These are phyloP conservation scores for Tricholoma terreum DNA, from an alignment of 768 basidiomycete genomes.

Conservation along the genomic window DNA sequence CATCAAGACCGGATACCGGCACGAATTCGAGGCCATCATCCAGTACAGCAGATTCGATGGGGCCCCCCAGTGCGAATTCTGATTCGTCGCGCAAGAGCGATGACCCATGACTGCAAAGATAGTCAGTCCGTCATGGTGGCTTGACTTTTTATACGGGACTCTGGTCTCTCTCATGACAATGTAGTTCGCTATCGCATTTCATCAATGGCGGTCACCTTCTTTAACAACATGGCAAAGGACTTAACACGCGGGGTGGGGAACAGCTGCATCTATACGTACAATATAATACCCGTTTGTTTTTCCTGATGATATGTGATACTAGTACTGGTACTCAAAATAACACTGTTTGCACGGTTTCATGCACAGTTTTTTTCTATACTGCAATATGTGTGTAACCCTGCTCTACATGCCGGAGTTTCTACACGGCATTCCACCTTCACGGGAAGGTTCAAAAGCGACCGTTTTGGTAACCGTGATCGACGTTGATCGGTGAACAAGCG, in stretches of 20 bases:
- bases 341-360: neutral
- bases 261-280: slow-evolving; percentile 7
- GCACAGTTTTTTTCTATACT: neutral
- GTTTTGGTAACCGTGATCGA: slow-evolving; percentile 26
- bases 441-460: slow-evolving; percentile 19
- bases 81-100: slow-evolving; percentile 13
- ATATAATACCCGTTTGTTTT: slow-evolving; percentile 13
- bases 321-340: slow-evolving; percentile 4
- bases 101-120: neutral
- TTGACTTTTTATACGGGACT: slow-evolving; percentile 1
- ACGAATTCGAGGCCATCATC: slow-evolving; percentile 18
- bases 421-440: neutral
- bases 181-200: slow-evolving; percentile 1
- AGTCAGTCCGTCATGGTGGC: neutral
- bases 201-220: neutral
- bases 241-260: slow-evolving; percentile 1
- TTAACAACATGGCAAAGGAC: slow-evolving; percentile 1
- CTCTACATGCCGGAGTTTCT: neutral
- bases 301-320: slow-evolving; percentile 11
- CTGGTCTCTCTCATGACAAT: slow-evolving; percentile 1
- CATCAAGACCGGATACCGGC: slow-evolving; percentile 32
- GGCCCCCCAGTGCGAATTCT: slow-evolving; percentile 11
- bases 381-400: neutral
- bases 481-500: slow-evolving; percentile 14
- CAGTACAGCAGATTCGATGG: slow-evolving; percentile 12